A percentile compares a stretch with the other conserved stretches of the same genome.
phyloP scores from a whole-genome alignment of 768 basidiomycete species.

The Russula olivacea region DNA sequence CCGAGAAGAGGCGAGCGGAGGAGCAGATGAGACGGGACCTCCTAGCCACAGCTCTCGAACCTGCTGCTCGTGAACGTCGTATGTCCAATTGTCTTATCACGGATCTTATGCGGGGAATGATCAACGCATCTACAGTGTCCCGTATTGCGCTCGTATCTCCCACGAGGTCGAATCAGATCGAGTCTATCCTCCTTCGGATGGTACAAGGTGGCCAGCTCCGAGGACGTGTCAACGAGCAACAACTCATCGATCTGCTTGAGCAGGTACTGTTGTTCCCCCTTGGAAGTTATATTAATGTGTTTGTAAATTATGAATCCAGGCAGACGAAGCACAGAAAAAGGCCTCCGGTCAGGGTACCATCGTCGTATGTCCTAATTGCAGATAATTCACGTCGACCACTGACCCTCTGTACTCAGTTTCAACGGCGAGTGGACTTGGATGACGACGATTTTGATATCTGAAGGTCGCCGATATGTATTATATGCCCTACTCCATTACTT shows the following conservation, averaged over 20 bases:
- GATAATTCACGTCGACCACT: not conserved
- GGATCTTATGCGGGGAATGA: not conserved
- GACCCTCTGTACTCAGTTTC: conserved; percentile 15
- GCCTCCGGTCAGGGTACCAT: conserved; percentile 36
- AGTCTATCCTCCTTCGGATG: conserved; percentile 72
- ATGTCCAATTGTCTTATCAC: not conserved
- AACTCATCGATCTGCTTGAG: conserved; percentile 80
- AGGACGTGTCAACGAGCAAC: conserved; percentile 68
- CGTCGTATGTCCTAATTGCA: conserved; percentile 31
- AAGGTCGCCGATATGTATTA: conserved; percentile 4
- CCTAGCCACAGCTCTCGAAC: conserved; percentile 23
- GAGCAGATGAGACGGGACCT: conserved; percentile 73
- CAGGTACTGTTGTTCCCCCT: conserved; percentile 48
- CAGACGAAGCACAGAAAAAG: conserved; percentile 42
- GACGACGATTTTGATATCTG: conserved; percentile 33
- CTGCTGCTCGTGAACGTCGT: conserved; percentile 26
- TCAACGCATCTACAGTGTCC: conserved; percentile 49
- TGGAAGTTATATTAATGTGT: not conserved
- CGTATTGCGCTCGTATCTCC: conserved; percentile 85
- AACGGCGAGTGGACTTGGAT: conserved; percentile 29
- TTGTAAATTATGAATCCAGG: conserved; percentile 24
- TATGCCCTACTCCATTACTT: not conserved
- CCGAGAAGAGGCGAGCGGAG: conserved; percentile 42
- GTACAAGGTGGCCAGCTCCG: conserved; percentile 77
- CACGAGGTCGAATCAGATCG: conserved; percentile 73